A percentile compares a stretch with the other conserved stretches of the same genome.
Conservation (phyloP, 441 rosid species). For the Pelargonium australe region DNA sequence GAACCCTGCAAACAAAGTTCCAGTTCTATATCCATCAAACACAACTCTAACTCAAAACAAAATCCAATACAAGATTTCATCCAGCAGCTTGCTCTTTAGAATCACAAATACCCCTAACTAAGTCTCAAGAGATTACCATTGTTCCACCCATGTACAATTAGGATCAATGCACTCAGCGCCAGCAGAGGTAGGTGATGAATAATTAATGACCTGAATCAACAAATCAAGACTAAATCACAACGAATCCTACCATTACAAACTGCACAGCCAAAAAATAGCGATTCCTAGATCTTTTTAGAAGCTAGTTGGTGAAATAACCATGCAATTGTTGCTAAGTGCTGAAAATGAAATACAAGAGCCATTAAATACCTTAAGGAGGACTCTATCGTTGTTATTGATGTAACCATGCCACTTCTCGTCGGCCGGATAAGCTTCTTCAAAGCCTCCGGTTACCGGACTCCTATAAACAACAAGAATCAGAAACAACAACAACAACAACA, state of each 20-base stretch:
- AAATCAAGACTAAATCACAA: not conserved
- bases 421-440: constrained; percentile 74
- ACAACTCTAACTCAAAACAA: not conserved
- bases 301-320: not conserved
- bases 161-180: constrained; percentile 93
- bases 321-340: not conserved
- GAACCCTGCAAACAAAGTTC: constrained; percentile 50
- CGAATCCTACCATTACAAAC: not conserved
- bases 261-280: not conserved
- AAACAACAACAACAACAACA: no score
- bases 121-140: constrained; percentile 50
- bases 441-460: constrained; percentile 64
- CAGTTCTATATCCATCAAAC: constrained; percentile 10
- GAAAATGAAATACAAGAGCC: not conserved
- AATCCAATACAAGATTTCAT: not conserved
- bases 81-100: not conserved
- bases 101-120: not conserved
- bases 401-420: constrained; percentile 98
- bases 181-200: constrained; percentile 81
- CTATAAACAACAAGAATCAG: constrained; percentile 25
- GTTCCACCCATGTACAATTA: constrained; percentile 87
- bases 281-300: not conserved
- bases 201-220: constrained; percentile 57
- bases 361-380: constrained; percentile 72
- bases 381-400: constrained; percentile 79